Conservation (phyloP, 176 grass and related monocot species). For the Zea mays region DNA sequence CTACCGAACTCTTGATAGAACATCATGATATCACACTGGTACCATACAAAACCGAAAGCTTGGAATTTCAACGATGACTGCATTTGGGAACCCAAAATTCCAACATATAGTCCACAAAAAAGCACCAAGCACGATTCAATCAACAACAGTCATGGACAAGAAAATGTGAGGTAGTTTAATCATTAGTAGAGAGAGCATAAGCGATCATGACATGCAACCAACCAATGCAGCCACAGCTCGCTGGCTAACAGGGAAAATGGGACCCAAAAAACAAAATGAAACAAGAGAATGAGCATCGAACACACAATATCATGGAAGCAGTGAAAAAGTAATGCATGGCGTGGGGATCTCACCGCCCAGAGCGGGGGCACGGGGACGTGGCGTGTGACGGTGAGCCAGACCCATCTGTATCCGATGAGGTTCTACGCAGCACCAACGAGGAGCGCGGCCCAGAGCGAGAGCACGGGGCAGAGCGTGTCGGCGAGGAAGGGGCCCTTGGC, state of each 20-base stretch:
- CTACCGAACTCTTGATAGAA: not conserved
- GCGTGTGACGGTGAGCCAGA: conserved; percentile 69
- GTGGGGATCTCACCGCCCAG: conserved; percentile 69
- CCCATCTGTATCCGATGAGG: conserved; percentile 75
- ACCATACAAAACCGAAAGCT: not conserved
- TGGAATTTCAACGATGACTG: conserved; percentile 8
- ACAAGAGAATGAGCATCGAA: not conserved
- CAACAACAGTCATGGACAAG: not conserved
- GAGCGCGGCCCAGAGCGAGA: conserved; percentile 82
- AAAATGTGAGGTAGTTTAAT: not conserved
- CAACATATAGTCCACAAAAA: not conserved
- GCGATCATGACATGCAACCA: not conserved
- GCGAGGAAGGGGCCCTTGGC: conserved; percentile 92
- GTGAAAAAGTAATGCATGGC: not conserved
- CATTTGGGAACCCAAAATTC: not conserved
- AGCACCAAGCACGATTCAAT: conserved; percentile 41
- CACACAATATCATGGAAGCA: not conserved
- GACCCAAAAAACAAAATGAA: not conserved
- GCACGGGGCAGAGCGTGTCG: conserved; percentile 64
- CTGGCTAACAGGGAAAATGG: not conserved
- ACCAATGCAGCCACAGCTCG: not conserved
- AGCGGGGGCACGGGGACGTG: conserved; percentile 61
- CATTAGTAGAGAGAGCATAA: not conserved
- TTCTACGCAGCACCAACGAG: conserved; percentile 81
- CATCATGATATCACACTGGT: not conserved